Evolutionary conservation across 306 rosid genomes (phyloP).

Genomic region (Herpetospermum pedunculosum): DNA sequence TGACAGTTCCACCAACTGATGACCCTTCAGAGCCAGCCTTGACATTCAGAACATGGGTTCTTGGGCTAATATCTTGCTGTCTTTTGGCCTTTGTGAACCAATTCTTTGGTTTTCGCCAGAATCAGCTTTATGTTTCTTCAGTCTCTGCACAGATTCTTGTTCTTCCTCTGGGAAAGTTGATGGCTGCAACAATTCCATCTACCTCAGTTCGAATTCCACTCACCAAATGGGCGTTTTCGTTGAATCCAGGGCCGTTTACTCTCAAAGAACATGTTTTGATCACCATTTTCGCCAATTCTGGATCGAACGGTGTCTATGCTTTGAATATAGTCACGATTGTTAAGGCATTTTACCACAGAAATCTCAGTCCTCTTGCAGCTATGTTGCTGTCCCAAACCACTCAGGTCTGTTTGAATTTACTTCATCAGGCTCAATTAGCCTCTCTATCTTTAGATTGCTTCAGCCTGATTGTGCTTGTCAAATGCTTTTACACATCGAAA

Average conservation of each 20-base stretch:
- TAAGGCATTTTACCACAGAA: conserved; percentile 65
- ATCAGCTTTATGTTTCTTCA: conserved; percentile 35
- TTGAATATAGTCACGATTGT: conserved; percentile 63
- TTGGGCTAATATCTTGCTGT: conserved; percentile 48
- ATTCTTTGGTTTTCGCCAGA: conserved; percentile 55
- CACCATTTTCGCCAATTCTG: conserved; percentile 68
- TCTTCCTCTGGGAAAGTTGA: conserved; percentile 66
- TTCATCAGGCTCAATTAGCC: background rate
- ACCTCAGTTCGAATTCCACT: conserved; percentile 22
- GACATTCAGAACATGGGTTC: conserved; percentile 80
- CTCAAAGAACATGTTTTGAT: conserved; percentile 77
- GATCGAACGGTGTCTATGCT: conserved; percentile 59
- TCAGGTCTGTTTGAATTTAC: conserved; percentile 33
- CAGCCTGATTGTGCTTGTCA: background rate
- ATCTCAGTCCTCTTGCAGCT: conserved; percentile 48
- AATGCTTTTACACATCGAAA: background rate
- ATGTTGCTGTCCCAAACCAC: conserved; percentile 56
- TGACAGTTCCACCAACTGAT: conserved; percentile 56
- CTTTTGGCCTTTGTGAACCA: conserved; percentile 66
- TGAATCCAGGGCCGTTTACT: conserved; percentile 79
- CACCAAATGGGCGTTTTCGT: conserved; percentile 40
- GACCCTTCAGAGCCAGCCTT: conserved; percentile 53
- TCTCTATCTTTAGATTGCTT: background rate
- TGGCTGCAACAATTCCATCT: conserved; percentile 66
- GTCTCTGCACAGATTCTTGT: conserved; percentile 63